Base-by-base conservation (phyloP, 73 alveolate genomes). In the Paramecium bursaria region DNA sequence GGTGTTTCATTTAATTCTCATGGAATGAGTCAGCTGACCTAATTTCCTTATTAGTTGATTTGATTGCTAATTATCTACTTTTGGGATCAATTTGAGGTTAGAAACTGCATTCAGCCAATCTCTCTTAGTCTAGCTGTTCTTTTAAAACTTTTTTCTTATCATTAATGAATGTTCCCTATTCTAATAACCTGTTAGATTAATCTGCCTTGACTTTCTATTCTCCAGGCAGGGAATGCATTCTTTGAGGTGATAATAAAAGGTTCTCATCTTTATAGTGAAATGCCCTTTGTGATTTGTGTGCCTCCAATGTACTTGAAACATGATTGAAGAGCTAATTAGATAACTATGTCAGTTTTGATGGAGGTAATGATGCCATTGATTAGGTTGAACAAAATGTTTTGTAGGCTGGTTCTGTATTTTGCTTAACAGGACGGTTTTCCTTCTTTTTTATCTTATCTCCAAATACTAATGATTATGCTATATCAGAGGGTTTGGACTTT, bases 21-120 rank as follows among this genome's bases (percentile, higher is more conserved):
- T 67, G 82, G 19, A 67, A 67, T 19, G 33, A 53, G 35, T 67
- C 82, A 3, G 82, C 82, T 25, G 82, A 67, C 1, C 82, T 44
- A 17, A 67, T 57, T 19, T 67, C 82, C 44, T 67, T 35, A 67
- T 67, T 67, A 1, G 82, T 33, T n/a, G 30, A 42, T 67, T 42
- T 67, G 26, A 67, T 31, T 3, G 82, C 82, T 57, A 67, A 39
- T 67, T 35, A 30, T 67, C 82, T 31, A 42, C 82, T 67, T 11
- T 67, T 67, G 5, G 33, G 42, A 67, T 67, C 82, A 30, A 67
- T 67, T 19, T 14, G 10, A 17, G 82, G 82, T 42, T 67, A 21
- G 44, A 67, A 67, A 25, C 82, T 67, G 57, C 82, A 67, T 31
- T 31, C 14, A 67, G 30, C 27, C 23, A 67, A 35, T 4, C 44